A percentile compares a stretch with the other conserved stretches of the same genome.
Conservation (phyloP, 2,329 filamentous ascomycete genomes). For the Sporothrix protearum region DNA sequence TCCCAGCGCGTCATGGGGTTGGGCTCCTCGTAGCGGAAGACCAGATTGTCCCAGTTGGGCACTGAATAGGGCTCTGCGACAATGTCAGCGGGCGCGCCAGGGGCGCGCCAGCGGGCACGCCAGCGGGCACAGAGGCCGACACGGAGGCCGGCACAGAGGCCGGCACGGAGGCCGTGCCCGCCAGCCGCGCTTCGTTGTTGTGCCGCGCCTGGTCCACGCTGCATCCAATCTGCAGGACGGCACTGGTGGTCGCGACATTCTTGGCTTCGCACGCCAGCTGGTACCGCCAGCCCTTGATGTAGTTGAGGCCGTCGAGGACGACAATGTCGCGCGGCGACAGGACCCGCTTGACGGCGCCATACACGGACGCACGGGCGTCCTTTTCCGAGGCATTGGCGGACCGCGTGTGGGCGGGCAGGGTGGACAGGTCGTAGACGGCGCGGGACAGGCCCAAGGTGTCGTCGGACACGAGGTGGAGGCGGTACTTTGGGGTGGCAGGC, state of each 20-base stretch:
- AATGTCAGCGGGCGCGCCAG: no score
- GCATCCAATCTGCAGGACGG: slow-evolving; percentile 65
- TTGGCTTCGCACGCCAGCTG: slow-evolving; percentile 84
- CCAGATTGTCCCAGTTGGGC: slow-evolving; percentile 70
- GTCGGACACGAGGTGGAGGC: slow-evolving; percentile 72
- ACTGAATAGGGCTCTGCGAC: slow-evolving; percentile 48
- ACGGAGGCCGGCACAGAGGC: no score
- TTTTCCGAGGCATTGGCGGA: slow-evolving; percentile 75
- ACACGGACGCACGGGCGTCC: slow-evolving; percentile 71
- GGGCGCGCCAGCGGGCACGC: no score
- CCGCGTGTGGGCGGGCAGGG: slow-evolving; percentile 56
- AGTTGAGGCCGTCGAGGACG: slow-evolving; percentile 76
- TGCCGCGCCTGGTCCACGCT: slow-evolving; percentile 48
- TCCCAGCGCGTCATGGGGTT: slow-evolving; percentile 85
- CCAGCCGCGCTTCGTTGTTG: slow-evolving; percentile 59
- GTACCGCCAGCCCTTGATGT: slow-evolving; percentile 87
- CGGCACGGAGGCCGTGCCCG: slow-evolving; percentile 26
- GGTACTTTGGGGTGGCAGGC: slow-evolving; percentile 49
- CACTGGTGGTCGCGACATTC: slow-evolving; percentile 70
- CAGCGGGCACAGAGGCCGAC: no score
- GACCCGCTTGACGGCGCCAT: slow-evolving; percentile 73
- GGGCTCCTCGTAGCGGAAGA: slow-evolving; percentile 81
- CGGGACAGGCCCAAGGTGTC: slow-evolving; percentile 66
- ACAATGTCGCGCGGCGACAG: slow-evolving; percentile 71
- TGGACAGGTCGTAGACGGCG: slow-evolving; percentile 63